phyloP scores from a whole-genome alignment of 108 stramenopile species.

The Nitzschia putrida region DNA sequence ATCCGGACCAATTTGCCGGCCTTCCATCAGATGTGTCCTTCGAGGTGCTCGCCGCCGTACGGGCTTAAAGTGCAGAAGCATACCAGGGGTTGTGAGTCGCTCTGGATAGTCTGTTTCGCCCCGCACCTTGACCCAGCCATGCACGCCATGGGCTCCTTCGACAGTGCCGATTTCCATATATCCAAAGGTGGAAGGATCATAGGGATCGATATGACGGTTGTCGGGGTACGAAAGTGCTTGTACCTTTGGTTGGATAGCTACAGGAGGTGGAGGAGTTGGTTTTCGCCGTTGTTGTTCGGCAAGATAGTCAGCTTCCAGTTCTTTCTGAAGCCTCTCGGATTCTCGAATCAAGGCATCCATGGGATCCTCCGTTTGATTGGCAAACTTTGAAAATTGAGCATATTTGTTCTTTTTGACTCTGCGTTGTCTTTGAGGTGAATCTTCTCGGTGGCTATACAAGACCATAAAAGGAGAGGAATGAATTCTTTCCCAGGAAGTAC shows the following conservation, averaged over 20 bases:
- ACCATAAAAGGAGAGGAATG: too few species aligned
- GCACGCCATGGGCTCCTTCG: constrained; percentile 79
- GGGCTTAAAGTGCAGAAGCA: constrained; percentile 64
- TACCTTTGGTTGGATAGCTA: constrained; percentile 35
- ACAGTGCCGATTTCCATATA: constrained; percentile 80
- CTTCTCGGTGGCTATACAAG: too few species aligned
- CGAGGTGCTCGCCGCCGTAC: constrained; percentile 77
- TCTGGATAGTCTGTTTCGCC: constrained; percentile 72
- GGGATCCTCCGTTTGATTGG: constrained; percentile 57
- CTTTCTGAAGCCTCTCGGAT: constrained; percentile 52
- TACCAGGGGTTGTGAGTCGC: constrained; percentile 58
- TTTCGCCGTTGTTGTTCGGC: neutral
- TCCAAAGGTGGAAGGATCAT: constrained; percentile 87
- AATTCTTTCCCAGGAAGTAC: too few species aligned
- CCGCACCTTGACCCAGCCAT: constrained; percentile 67
- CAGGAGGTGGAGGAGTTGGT: constrained; percentile 3
- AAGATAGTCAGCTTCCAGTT: constrained; percentile 41
- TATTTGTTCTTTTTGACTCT: constrained; percentile 73
- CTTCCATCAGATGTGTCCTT: constrained; percentile 52
- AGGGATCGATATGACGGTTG: constrained; percentile 72
- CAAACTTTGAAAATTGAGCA: constrained; percentile 64
- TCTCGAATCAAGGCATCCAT: constrained; percentile 61
- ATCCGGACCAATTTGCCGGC: constrained; percentile 48
- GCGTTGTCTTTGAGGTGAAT: neutral
- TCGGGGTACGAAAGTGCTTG: constrained; percentile 61